These are phyloP conservation scores for Serendipita sp. DNA, from an alignment of 768 basidiomycete genomes.

Conservation along the genomic window DNA sequence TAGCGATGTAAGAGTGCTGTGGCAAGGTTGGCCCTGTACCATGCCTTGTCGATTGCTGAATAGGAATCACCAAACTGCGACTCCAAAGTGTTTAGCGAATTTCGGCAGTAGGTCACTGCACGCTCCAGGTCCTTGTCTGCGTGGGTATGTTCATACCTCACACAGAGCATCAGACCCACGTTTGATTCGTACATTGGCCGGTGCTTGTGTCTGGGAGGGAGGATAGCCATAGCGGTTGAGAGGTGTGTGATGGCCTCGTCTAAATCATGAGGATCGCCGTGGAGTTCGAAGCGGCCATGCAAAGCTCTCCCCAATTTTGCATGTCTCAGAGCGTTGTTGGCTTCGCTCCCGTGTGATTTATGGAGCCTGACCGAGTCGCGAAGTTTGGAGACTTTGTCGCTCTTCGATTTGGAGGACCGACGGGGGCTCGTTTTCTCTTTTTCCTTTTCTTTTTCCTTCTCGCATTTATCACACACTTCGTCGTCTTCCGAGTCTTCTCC, in stretches of 20 bases:
- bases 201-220: background rate
- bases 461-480: background rate
- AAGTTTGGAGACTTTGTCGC: conserved; percentile 1
- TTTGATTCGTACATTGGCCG: conserved; percentile 3
- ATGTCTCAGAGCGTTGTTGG: conserved; percentile 1
- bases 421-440: background rate
- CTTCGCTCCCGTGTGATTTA: conserved; percentile 1
- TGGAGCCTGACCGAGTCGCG: background rate
- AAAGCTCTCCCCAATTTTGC: background rate
- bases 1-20: background rate
- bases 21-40: background rate
- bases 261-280: conserved; percentile 1
- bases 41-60: conserved; percentile 1
- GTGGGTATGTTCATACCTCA: background rate
- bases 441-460: background rate
- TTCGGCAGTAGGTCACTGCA: background rate
- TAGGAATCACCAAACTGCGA: background rate
- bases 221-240: background rate
- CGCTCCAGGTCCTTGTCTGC: background rate
- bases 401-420: background rate
- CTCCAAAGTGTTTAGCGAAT: background rate
- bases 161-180: background rate
- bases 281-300: background rate
- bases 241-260: conserved; percentile 5
- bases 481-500: conserved; percentile 5